Evolutionary conservation across 2,329 filamentous ascomycete genomes (phyloP).

Genomic region (Trichoderma lentiforme): DNA sequence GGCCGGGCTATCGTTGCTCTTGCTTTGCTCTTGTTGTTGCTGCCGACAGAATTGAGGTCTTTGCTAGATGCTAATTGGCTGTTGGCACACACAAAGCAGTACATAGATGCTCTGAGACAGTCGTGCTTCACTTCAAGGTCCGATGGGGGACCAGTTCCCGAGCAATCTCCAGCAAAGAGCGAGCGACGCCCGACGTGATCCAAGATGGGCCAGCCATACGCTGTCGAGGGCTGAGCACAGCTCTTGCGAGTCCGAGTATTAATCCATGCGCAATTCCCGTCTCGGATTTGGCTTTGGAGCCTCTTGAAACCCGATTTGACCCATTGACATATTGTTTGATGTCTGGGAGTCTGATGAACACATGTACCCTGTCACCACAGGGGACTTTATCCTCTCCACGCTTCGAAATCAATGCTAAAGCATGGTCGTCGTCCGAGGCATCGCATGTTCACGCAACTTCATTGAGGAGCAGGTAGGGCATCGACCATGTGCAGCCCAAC

Average conservation of each 20-base stretch:
- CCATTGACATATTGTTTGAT: background rate
- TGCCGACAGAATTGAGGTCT: background rate
- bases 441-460: background rate
- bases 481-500: background rate
- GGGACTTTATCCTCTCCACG: background rate
- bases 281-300: background rate
- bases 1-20: background rate
- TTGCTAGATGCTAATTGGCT: background rate
- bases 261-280: background rate
- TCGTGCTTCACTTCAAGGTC: background rate
- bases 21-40: background rate
- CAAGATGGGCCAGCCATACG: background rate
- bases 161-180: conserved; percentile 7
- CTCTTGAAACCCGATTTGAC: background rate
- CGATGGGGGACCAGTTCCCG: conserved; percentile 1
- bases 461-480: background rate
- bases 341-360: background rate
- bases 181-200: background rate
- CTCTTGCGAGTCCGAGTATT: background rate
- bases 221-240: background rate
- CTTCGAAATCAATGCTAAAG: background rate
- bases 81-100: background rate
- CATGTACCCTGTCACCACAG: background rate
- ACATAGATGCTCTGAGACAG: background rate
- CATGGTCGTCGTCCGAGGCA: background rate